Conservation (phyloP, 257 asterid genomes). For the Nicotiana obtusifolia region DNA sequence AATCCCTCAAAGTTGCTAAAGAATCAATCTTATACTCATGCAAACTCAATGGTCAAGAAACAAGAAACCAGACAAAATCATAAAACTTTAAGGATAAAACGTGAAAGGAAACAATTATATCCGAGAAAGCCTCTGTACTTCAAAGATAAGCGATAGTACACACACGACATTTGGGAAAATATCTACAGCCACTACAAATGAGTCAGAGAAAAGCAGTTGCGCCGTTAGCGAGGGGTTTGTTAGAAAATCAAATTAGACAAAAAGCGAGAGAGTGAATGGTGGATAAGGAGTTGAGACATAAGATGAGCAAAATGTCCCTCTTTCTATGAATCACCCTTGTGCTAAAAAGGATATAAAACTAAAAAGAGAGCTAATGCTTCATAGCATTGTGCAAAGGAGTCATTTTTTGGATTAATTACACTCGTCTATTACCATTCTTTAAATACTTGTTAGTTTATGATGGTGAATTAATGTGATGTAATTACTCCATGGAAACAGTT, state of each 20-base stretch:
- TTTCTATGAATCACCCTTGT: no score
- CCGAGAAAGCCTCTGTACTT: not conserved
- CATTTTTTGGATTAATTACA: no score
- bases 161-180: not conserved
- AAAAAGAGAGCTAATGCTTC: not conserved
- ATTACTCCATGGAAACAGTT: not conserved
- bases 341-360: no score
- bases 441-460: not conserved
- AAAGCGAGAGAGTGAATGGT: not conserved
- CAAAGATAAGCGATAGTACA: not conserved
- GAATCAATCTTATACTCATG: not conserved
- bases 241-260: not conserved
- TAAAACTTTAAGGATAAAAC: not conserved
- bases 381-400: not conserved
- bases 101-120: not conserved
- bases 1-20: constrained; percentile 9
- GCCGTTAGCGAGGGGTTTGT: constrained; percentile 32
- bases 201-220: not conserved
- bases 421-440: no score
- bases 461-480: not conserved
- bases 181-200: not conserved
- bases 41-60: not conserved
- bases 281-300: no score
- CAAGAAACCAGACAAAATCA: not conserved
- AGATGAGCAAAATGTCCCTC: no score